These are phyloP conservation scores for Paramecium pentaurelia DNA, from an alignment of 73 alveolate genomes.

Conservation along the genomic window DNA sequence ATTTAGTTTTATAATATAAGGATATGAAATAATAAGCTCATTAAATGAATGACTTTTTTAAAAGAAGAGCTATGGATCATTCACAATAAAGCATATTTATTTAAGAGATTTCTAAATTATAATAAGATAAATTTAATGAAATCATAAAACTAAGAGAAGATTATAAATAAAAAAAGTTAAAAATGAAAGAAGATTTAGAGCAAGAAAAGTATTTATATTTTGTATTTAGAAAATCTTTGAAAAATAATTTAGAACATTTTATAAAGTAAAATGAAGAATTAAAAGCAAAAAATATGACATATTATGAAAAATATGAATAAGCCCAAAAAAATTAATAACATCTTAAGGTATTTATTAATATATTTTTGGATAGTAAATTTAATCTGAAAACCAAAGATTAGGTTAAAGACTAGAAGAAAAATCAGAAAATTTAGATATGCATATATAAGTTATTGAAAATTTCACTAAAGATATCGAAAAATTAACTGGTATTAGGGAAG, in stretches of 20 bases:
- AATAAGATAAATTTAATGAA: constrained; percentile 18
- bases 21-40: constrained; percentile 29
- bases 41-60: constrained; percentile 25
- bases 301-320: constrained; percentile 2
- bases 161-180: neutral
- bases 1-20: constrained; percentile 2
- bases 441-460: constrained; percentile 5
- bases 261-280: neutral
- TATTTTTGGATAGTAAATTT: neutral
- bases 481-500: constrained; percentile 22
- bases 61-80: constrained; percentile 26
- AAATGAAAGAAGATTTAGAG: constrained; percentile 15
- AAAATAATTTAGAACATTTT: neutral
- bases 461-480: constrained; percentile 40
- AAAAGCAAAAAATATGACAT: constrained; percentile 15
- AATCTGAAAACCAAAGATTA: neutral
- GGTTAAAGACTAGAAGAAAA: neutral
- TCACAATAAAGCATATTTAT: neutral
- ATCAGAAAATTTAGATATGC: constrained; percentile 12
- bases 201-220: neutral
- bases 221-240: neutral
- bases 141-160: neutral
- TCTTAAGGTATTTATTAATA: neutral
- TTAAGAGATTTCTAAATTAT: neutral
- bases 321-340: neutral